Evolutionary conservation across 1,284 basidiomycete species (phyloP).

Genomic region (Earliella scabrosa): DNA sequence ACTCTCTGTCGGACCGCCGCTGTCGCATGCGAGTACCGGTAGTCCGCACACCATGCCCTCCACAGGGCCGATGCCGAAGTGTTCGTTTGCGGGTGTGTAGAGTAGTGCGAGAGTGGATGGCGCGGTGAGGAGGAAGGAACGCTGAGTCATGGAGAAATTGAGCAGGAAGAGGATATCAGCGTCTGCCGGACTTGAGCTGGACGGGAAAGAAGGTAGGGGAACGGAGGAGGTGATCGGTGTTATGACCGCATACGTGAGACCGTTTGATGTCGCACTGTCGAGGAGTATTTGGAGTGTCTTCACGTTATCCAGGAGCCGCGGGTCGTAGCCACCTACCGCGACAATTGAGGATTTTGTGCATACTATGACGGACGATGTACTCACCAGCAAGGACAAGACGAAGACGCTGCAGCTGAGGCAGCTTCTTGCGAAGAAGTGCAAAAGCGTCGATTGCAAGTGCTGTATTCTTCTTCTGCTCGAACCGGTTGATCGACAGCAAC

Average conservation of each 20-base stretch:
- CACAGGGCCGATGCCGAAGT: conserved; percentile 96
- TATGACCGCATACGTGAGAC: conserved; percentile 59
- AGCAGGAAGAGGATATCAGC: conserved; percentile 79
- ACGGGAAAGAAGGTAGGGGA: conserved; percentile 47
- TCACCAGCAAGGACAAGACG: conserved; percentile 81
- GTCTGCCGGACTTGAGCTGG: neutral
- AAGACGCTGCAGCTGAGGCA: conserved; percentile 30
- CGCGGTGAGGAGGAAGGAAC: conserved; percentile 74
- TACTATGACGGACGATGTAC: neutral
- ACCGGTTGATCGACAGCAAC: conserved; percentile 91
- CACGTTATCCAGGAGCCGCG: conserved; percentile 72
- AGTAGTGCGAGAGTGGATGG: conserved; percentile 74
- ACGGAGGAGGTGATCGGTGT: conserved; percentile 43
- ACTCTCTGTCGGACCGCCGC: conserved; percentile 93
- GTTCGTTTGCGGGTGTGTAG: conserved; percentile 95
- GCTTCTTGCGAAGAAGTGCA: conserved; percentile 47
- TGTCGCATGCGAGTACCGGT: conserved; percentile 88
- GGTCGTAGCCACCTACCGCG: conserved; percentile 75
- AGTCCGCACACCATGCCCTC: conserved; percentile 95
- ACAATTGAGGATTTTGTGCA: neutral
- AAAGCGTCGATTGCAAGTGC: conserved; percentile 85
- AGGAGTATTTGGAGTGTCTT: conserved; percentile 65
- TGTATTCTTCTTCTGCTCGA: conserved; percentile 95
- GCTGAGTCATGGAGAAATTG: conserved; percentile 84
- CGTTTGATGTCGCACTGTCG: conserved; percentile 52